Evolutionary conservation across 2,329 filamentous ascomycete species (phyloP), one percentile per base, ranked within the genome.

Genomic region (Fusarium caatingaense): DNA sequence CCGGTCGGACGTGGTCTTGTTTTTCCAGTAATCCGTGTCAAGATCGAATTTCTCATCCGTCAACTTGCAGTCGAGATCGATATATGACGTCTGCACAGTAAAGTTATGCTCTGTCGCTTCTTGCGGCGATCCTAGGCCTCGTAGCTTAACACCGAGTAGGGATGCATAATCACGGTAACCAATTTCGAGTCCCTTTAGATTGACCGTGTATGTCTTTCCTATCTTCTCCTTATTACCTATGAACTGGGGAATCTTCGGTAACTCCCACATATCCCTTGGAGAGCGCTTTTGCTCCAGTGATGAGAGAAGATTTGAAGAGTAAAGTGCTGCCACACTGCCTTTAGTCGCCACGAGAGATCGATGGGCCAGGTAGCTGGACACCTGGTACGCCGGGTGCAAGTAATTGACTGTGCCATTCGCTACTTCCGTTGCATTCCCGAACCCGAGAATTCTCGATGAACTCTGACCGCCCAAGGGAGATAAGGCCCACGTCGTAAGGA

Each of bases 391-490:
- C 6, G 32, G 55, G 15, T 58, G n/a, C 1, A 50, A 18, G 16
- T 58, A 58, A 18, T 55, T 20, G 5, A 54, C 27, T 2, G 16
- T 57, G 5, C 55, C 55, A 5, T 53, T 57, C 2, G 18, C 23
- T 7, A 32, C 8, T 9, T 41, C 16, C 2, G 25, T 37, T 5
- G 40, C 21, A 28, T 58, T 58, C 4, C 47, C 34, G 5, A 41
- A 21, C 4, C 15, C 10, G 0, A 58, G 13, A 2, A 58, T 37
- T 27, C 48, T 58, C 5, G 47, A 58, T 8, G 55, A 42, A n/a
- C 55, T 54, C 18, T 54, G 48, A 7, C 48, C 47, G 2, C 55
- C 55, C 5, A 57, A 12, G 5, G 30, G 55, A 12, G 55, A 58
- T 3, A 58, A 8, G 6, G 37, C 47, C 55, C 55, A 58, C 0